Conservation (phyloP, 768 basidiomycete genomes). For the Nevesoporus exiguus region DNA sequence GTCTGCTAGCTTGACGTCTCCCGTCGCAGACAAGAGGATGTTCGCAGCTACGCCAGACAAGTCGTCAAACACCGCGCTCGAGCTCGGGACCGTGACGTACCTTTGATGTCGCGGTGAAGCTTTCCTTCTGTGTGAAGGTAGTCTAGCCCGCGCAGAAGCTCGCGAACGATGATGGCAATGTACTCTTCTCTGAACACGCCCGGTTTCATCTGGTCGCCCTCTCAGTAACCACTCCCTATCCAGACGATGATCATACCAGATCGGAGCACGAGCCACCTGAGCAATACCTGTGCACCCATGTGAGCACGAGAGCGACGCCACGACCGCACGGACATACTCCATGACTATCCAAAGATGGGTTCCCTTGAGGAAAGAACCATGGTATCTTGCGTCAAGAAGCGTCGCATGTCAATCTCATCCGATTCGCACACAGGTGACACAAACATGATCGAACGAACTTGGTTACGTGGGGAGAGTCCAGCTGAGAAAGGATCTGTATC, state of each 20-base stretch:
- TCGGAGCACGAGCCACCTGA: slow-evolving; percentile 98
- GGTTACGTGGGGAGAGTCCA: slow-evolving; percentile 95
- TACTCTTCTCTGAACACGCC: slow-evolving; percentile 98
- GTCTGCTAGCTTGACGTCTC: slow-evolving; percentile 96
- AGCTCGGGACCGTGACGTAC: slow-evolving; percentile 36
- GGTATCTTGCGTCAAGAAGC: slow-evolving; percentile 58
- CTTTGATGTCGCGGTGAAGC: slow-evolving; percentile 99
- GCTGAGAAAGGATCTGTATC: slow-evolving; percentile 94
- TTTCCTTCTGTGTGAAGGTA: slow-evolving; percentile 97
- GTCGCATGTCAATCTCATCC: slow-evolving; percentile 31
- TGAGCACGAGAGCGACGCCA: slow-evolving; percentile 8
- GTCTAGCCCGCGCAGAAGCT: slow-evolving; percentile 87
- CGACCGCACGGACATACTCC: slow-evolving; percentile 60
- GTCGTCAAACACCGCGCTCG: neutral
- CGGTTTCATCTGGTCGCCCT: slow-evolving; percentile 81
- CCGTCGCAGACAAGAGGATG: slow-evolving; percentile 85
- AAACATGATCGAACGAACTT: slow-evolving; percentile 56
- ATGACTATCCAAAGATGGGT: slow-evolving; percentile 99
- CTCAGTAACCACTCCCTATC: slow-evolving; percentile 6
- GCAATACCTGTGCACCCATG: slow-evolving; percentile 64
- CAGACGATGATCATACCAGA: slow-evolving; percentile 54
- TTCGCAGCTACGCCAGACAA: slow-evolving; percentile 68
- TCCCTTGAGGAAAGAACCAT: slow-evolving; percentile 94
- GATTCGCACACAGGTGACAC: slow-evolving; percentile 27
- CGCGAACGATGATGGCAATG: slow-evolving; percentile 94